Conservation (phyloP, 176 grass and related monocot species). For the Eleusine indica region DNA sequence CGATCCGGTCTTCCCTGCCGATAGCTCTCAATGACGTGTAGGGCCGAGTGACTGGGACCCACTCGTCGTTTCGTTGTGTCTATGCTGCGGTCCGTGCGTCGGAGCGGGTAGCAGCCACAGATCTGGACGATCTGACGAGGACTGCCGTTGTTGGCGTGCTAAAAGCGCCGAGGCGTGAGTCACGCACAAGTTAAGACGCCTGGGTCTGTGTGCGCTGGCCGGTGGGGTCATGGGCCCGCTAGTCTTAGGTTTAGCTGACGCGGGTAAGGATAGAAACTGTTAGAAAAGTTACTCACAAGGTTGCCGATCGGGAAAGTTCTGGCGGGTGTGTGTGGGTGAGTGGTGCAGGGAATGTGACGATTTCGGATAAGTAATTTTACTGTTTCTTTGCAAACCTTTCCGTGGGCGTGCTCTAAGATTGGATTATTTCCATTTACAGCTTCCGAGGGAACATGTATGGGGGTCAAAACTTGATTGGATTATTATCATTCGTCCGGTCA, state of each 20-base stretch:
- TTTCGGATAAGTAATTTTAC: constrained; percentile 28
- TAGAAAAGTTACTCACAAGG: background rate
- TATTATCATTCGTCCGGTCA: background rate
- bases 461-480: background rate
- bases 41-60: rapidly evolving
- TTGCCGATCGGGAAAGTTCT: constrained; percentile 46
- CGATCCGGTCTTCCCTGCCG: background rate
- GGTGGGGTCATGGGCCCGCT: background rate
- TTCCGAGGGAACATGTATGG: background rate
- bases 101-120: constrained; percentile 14
- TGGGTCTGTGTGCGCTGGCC: constrained; percentile 18
- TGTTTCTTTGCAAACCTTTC: background rate
- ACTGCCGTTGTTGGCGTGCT: constrained; percentile 21
- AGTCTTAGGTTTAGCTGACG: background rate
- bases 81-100: background rate
- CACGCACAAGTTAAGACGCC: constrained; percentile 15
- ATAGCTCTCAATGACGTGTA: background rate
- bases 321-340: constrained; percentile 15
- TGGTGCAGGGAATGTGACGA: constrained; percentile 40
- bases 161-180: constrained; percentile 1
- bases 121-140: constrained; percentile 26
- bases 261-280: background rate
- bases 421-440: background rate
- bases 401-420: background rate
- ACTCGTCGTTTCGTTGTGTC: background rate